Evolutionary conservation across 352 stramenopile genomes (phyloP), one percentile per base, ranked within the genome.

Genomic region (Phytophthora idaei): DNA sequence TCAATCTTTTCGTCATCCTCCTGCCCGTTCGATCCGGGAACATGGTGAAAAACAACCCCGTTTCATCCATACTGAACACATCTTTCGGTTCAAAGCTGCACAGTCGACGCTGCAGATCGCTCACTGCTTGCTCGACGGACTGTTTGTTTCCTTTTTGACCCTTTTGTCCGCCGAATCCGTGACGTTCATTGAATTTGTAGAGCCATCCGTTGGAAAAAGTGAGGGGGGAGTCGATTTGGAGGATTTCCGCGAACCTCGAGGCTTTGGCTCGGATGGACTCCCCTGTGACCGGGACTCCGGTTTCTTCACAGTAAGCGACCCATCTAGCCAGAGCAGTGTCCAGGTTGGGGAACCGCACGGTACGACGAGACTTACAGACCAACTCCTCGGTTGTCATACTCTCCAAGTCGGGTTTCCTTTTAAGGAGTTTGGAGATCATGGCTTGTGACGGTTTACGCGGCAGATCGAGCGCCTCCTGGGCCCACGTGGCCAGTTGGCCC

Each of bases 341-440:
- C 41, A 77, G 34, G 4, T 63, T 48, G 1, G 70, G 70, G 46
- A 66, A 73, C 29, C 70, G 70, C 34, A 74, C 65, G 1, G 50
- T 69, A 4, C 70, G 59, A 4, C 55, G 54, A 3, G 58, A 69
- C 47, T 76, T 76, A 53, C 42, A 73, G 6, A 25, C 51, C 50
- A 76, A 69, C 55, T 69, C 53, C 36, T 72, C 64, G 25, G 14
- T 52, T 29, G 69, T 67, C 58, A 73, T 73, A 27, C 10, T 55
- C 34, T 76, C 69, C 5, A 76, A 37, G 45, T 64, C 64, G 3
- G 11, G 17, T 65, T 76, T 73, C 28, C 69, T 56, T 54, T 76
- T 76, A 21, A 76, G 64, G 28, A 76, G 49, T 64, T 76, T 76
- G 4, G 64, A 73, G 28, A 76, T 76, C 69, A 76, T 76, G 37